phyloP scores from a whole-genome alignment of 2,329 filamentous ascomycete genomes.

The Trichoderma koningiopsis region DNA sequence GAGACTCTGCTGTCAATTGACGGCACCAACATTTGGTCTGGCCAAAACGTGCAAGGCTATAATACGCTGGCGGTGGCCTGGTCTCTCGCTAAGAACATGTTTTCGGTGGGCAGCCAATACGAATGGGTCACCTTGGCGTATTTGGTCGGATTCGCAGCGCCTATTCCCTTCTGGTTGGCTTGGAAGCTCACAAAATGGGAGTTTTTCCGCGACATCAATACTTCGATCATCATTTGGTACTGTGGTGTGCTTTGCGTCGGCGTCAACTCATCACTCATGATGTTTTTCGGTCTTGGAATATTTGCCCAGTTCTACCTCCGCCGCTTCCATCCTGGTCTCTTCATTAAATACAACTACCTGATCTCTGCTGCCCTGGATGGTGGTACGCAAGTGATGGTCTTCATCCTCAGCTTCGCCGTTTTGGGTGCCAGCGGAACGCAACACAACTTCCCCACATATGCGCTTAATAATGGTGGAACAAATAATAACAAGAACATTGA shows the following conservation, averaged over 20 bases:
- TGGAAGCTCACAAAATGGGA: conserved; percentile 18
- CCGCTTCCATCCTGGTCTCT: conserved; percentile 30
- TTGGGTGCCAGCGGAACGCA: conserved; percentile 25
- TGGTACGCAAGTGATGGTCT: conserved; percentile 31
- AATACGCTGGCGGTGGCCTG: conserved; percentile 43
- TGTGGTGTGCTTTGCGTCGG: conserved; percentile 47
- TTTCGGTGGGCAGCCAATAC: conserved; percentile 28
- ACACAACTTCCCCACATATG: conserved; percentile 21
- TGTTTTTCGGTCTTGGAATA: conserved; percentile 35
- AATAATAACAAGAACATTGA: conserved; percentile 20
- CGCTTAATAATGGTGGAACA: conserved; percentile 16
- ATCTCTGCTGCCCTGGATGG: conserved; percentile 31
- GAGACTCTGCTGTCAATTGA: conserved; percentile 40
- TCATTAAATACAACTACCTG: conserved; percentile 35
- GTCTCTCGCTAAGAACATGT: conserved; percentile 33
- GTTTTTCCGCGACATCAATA: conserved; percentile 42
- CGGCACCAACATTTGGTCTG: conserved; percentile 49
- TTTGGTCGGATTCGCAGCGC: conserved; percentile 38
- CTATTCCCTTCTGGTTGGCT: conserved; percentile 45
- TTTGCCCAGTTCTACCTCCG: conserved; percentile 37
- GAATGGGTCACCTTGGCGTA: conserved; percentile 30
- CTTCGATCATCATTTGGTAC: conserved; percentile 46
- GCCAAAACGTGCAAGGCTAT: conserved; percentile 48
- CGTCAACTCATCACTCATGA: conserved; percentile 39
- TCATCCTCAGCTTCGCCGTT: conserved; percentile 30